Percentiles rank a stretch among this genome's conserved stretches.
Conservation (phyloP, 2,329 filamentous ascomycete genomes). For the Talaromyces sp. region DNA sequence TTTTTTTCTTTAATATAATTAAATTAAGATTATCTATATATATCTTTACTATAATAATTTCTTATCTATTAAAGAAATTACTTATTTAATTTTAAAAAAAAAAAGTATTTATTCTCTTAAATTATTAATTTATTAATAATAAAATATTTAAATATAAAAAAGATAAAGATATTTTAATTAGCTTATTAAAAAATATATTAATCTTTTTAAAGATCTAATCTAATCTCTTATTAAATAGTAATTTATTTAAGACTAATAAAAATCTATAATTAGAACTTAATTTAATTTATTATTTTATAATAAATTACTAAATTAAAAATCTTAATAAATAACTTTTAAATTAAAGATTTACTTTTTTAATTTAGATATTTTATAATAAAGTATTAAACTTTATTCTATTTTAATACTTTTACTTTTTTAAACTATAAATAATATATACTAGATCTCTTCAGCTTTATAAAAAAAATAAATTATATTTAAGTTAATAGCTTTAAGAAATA, state of each 20-base stretch:
- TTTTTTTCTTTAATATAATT: too few relatives aligned
- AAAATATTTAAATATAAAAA: conserved; percentile 3
- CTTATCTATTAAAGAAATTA: too few relatives aligned
- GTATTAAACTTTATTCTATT: background rate
- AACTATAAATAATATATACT: conserved; percentile 26
- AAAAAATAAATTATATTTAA: conserved; percentile 18
- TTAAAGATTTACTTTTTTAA: conserved; percentile 9
- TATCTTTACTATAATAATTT: too few relatives aligned
- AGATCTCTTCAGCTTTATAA: conserved; percentile 21
- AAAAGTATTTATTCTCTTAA: too few relatives aligned
- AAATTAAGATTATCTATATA: too few relatives aligned
- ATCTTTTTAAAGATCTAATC: conserved; percentile 1
- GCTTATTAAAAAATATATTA: background rate
- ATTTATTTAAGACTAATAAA: conserved; percentile 11
- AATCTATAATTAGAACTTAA: too few relatives aligned
- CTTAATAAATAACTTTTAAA: conserved; percentile 13
- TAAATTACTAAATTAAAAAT: conserved; percentile 16
- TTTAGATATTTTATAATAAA: background rate
- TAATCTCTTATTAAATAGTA: background rate
- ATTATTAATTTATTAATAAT: too few relatives aligned
- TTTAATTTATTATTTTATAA: conserved; percentile 18
- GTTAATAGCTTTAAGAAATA: conserved; percentile 21
- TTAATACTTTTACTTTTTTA: conserved; percentile 17
- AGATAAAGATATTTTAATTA: background rate
- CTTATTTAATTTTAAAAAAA: too few relatives aligned